Percentiles rank a stretch among this genome's conserved stretches.
phyloP scores from a whole-genome alignment of 2,329 filamentous ascomycete genomes.

The Colletotrichum tropicale region DNA sequence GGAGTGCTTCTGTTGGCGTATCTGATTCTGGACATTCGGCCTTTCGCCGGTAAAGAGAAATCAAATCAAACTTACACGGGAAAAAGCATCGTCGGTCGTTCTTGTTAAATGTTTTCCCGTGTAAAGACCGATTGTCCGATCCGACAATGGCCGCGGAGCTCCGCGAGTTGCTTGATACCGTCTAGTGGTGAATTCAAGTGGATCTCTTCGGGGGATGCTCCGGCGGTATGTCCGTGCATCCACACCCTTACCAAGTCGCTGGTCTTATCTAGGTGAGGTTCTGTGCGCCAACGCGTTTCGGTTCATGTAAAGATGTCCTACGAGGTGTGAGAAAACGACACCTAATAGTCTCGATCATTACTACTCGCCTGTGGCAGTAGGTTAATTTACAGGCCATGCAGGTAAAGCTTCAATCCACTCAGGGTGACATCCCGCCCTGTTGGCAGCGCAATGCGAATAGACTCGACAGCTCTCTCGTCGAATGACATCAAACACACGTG shows the following conservation, averaged over 20 bases:
- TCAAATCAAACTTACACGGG: too few species aligned
- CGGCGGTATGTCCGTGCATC: neutral
- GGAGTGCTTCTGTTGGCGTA: neutral
- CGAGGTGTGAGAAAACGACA: neutral
- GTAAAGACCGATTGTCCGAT: neutral
- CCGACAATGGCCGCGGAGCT: neutral
- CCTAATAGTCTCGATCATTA: neutral
- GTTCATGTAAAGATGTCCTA: neutral
- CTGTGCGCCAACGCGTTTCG: neutral
- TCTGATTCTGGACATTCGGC: neutral
- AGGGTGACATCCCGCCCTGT: neutral
- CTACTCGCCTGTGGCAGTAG: neutral
- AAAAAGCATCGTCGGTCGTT: neutral
- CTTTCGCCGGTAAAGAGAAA: neutral
- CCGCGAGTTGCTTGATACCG: neutral
- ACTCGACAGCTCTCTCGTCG: fast-evolving
- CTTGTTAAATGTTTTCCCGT: neutral
- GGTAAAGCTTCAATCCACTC: neutral
- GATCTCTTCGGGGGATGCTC: neutral
- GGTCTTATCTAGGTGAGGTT: neutral
- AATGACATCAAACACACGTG: neutral
- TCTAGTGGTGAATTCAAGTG: neutral
- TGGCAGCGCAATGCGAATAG: neutral
- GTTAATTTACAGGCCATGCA: neutral
- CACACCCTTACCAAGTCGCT: neutral